Evolutionary conservation across 306 rosid species (phyloP).

Genomic region (Echinosophora koreensis): DNA sequence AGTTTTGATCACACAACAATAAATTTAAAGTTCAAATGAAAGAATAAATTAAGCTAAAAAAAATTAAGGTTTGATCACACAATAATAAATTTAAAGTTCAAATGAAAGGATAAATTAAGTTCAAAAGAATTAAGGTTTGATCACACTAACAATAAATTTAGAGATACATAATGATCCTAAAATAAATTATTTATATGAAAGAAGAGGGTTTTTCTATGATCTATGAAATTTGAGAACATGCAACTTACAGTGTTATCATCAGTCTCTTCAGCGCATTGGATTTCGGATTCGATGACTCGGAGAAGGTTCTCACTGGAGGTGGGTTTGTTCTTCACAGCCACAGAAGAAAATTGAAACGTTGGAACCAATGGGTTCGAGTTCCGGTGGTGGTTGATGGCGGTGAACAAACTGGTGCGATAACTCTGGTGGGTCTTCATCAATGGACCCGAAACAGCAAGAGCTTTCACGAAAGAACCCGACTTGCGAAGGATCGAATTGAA

Average conservation of each 20-base stretch:
- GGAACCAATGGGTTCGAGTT: conserved; percentile 41
- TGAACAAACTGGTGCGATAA: conserved; percentile 47
- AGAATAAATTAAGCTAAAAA: too few species aligned
- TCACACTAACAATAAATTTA: not conserved
- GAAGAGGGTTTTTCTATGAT: too few species aligned
- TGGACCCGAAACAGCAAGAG: conserved; percentile 57
- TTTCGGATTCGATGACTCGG: conserved; percentile 74
- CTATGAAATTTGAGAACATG: not conserved
- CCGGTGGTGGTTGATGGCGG: conserved; percentile 51
- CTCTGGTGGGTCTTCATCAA: conserved; percentile 45
- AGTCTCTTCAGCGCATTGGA: conserved; percentile 64
- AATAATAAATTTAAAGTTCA: not conserved
- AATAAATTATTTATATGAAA: conserved; percentile 6
- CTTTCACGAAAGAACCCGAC: conserved; percentile 64
- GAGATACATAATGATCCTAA: not conserved
- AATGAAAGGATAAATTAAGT: too few species aligned
- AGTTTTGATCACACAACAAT: not conserved
- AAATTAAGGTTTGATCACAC: not conserved
- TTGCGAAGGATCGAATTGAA: conserved; percentile 70
- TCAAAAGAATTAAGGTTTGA: not conserved
- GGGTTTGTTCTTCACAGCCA: conserved; percentile 50
- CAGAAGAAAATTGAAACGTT: conserved; percentile 59
- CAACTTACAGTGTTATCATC: conserved; percentile 68
- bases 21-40: not conserved
- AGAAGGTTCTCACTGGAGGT: conserved; percentile 66